Conservation (phyloP, 2,329 filamentous ascomycete genomes). For the Whalleya microplaca region DNA sequence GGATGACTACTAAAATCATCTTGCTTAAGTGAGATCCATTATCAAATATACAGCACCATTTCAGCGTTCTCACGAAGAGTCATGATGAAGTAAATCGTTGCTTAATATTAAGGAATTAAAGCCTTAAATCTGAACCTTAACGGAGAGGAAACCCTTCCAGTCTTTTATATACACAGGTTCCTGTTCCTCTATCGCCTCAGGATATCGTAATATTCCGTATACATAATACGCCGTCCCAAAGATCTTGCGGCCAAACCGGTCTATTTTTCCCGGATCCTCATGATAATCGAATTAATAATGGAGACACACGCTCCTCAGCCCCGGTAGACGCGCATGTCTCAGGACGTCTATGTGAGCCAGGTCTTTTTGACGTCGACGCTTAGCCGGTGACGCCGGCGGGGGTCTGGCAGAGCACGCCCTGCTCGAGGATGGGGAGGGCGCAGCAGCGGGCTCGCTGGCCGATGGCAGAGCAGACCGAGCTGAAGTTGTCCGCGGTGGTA, state of each 20-base stretch:
- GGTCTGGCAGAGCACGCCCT: slow-evolving; percentile 40
- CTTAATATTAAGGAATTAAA: not conserved
- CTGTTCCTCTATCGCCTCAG: not conserved
- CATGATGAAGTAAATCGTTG: not conserved
- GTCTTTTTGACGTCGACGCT: no score
- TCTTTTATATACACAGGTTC: not conserved
- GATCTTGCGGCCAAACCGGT: not conserved
- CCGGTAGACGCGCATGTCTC: no score
- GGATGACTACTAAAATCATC: no score
- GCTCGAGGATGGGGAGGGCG: slow-evolving; percentile 46
- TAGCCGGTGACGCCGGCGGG: slow-evolving; percentile 27
- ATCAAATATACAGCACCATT: no score
- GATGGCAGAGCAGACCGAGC: slow-evolving; percentile 43
- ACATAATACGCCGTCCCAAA: not conserved
- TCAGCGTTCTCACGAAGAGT: not conserved
- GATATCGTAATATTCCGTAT: not conserved
- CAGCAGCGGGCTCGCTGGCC: slow-evolving; percentile 58
- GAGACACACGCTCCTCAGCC: not conserved
- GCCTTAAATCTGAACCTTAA: not conserved
- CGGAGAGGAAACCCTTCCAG: not conserved
- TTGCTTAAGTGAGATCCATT: no score
- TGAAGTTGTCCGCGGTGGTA: slow-evolving; percentile 47
- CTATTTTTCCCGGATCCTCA: not conserved
- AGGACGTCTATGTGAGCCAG: no score
- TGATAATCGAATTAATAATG: not conserved